Evolutionary conservation across 345 rosid genomes (phyloP).

Genomic region (Hirschfeldia incana): DNA sequence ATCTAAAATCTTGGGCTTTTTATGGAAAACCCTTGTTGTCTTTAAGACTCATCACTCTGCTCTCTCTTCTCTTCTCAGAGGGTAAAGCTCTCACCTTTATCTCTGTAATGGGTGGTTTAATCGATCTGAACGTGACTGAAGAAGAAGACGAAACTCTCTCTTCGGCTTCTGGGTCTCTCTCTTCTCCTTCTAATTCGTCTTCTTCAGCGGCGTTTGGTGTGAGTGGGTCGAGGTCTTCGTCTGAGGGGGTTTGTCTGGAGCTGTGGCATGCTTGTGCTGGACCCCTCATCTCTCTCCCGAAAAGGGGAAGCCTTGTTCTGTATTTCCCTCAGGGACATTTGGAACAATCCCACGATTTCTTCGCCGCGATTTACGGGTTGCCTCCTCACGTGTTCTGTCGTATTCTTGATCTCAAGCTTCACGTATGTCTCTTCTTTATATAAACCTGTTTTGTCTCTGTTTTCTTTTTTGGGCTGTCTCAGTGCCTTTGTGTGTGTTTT

Average conservation of each 20-base stretch:
- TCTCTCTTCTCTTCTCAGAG: conserved; percentile 17
- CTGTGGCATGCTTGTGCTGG: conserved; percentile 99
- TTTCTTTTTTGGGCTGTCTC: background rate
- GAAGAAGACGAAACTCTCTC: conserved; percentile 80
- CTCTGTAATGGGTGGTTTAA: conserved; percentile 66
- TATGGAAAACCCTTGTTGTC: conserved; percentile 19
- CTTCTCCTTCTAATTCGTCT: conserved; percentile 56
- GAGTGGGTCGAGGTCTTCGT: conserved; percentile 27
- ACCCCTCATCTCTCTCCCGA: conserved; percentile 85
- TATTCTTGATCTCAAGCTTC: conserved; percentile 93
- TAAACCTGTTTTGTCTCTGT: background rate
- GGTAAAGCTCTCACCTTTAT: conserved; percentile 19
- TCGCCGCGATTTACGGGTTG: conserved; percentile 61
- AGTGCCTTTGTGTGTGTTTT: conserved; percentile 18
- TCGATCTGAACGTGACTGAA: conserved; percentile 92
- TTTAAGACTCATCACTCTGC: conserved; percentile 35
- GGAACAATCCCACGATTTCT: conserved; percentile 74
- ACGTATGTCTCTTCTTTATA: conserved; percentile 45
- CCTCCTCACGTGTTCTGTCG: conserved; percentile 87
- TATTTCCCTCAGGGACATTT: conserved; percentile 96
- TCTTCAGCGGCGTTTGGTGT: conserved; percentile 46
- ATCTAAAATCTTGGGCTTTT: conserved; percentile 12
- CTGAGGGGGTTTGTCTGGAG: conserved; percentile 77
- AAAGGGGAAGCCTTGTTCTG: conserved; percentile 75
- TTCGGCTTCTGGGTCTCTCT: conserved; percentile 52